Base-by-base conservation (phyloP, 352 stramenopile species). In the Pythium pectinolyticum region DNA sequence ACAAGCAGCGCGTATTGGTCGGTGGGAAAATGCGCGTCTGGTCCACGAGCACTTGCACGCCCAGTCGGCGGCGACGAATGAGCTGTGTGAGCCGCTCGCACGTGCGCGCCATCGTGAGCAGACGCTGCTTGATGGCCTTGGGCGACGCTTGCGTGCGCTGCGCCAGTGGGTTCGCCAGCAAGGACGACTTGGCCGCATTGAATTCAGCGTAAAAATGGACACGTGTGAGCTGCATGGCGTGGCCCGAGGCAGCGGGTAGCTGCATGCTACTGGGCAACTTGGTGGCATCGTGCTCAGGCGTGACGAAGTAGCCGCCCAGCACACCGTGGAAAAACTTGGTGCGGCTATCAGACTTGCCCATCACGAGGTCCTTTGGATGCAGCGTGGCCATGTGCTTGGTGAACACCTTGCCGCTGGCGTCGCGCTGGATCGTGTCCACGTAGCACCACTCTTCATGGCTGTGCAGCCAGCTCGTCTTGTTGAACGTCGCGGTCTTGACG, bases 21-120 rank as follows among this genome's bases (percentile, higher is more conserved):
- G 63, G 78, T 8, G 69, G 66, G n/a, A 75, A 63, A 51, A 88
- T 80, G 1, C 75, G 58, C 10, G 54, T 63, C 25, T 67, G 68
- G 40, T 74, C 62, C 9, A 80, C 57, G 5, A 89, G 74, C 22
- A 69, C 67, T 63, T 91, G 82, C 4, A 70, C 67, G 8, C 80
- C 80, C 28, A 91, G 78, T 4, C 82, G 80, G 0, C 76, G 80
- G n/a, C 82, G 73, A 2, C 78, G 77, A 22, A 89, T 73, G 11
- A 90, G 57, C 11, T 73, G 65, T 2, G 70, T 69, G 10, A 90
- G 52, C 1, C 69, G 67, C 27, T 41, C 22, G n/a, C 57, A 65
- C 17, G 37, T 61, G 5, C 28, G 28, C 2, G 55, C 63, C 20
- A 70, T 37, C 10, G n/a, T 30, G 19, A 70, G 39, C 5, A 70